A percentile compares a stretch with the other conserved stretches of the same genome.
These are phyloP conservation scores for Thalia dealbata DNA, from an alignment of 176 grass and related monocot genomes.

Conservation along the genomic window DNA sequence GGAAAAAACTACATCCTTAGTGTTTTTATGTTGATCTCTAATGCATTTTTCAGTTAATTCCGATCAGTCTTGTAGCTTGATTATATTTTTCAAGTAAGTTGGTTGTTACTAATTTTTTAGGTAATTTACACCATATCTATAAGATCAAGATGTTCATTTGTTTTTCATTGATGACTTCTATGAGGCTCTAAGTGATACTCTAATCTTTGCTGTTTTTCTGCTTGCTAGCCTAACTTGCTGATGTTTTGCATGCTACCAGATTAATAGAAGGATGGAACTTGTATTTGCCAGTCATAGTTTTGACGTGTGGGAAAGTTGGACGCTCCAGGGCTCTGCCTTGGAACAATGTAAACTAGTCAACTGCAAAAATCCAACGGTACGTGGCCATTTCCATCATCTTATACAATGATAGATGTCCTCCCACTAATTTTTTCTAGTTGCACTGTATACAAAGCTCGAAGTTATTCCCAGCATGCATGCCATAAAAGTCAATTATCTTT, in stretches of 20 bases:
- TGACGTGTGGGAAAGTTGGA: conserved; percentile 88
- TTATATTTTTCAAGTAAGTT: no score
- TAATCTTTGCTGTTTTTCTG: background rate
- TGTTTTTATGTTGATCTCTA: background rate
- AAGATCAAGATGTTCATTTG: no score
- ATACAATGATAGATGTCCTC: background rate
- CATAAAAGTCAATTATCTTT: background rate
- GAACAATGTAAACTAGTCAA: conserved; percentile 75
- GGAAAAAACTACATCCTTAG: background rate
- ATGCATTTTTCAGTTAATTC: no score
- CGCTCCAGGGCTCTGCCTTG: conserved; percentile 47
- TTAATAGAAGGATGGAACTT: conserved; percentile 86
- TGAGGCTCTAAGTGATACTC: background rate
- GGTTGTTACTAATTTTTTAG: no score
- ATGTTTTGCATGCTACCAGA: conserved; percentile 29
- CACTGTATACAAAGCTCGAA: background rate
- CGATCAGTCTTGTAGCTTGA: no score
- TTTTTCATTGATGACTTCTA: background rate
- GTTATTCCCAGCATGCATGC: no score
- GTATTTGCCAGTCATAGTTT: conserved; percentile 95
- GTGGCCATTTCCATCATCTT: conserved; percentile 7
- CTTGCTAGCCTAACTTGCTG: background rate
- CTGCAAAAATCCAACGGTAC: conserved; percentile 74
- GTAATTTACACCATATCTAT: no score
- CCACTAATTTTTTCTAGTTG: background rate